Percentiles rank a stretch among this genome's conserved stretches.
Evolutionary conservation across 805 yeast species (phyloP).

Genomic region (Torulaspora quercuum): DNA sequence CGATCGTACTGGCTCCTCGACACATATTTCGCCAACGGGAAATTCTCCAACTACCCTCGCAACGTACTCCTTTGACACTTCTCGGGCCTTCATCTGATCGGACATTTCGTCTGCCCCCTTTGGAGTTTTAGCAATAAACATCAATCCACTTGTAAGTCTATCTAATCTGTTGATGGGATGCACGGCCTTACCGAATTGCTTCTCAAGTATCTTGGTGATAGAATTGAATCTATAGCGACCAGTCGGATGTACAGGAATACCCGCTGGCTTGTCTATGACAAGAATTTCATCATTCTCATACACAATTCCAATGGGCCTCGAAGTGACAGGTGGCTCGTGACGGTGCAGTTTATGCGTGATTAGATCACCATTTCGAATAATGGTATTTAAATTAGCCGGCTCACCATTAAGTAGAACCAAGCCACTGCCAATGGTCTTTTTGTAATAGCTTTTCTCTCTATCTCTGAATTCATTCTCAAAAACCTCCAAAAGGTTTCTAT

Average conservation of each 20-base stretch:
- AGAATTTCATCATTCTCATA: slow-evolving; percentile 70
- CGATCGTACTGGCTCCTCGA: slow-evolving; percentile 66
- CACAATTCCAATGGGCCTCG: slow-evolving; percentile 57
- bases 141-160: slow-evolving; percentile 84
- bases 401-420: slow-evolving; percentile 68
- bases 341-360: slow-evolving; percentile 77
- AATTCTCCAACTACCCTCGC: slow-evolving; percentile 88
- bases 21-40: slow-evolving; percentile 55
- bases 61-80: slow-evolving; percentile 75
- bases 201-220: slow-evolving; percentile 70
- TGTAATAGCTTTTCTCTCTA: slow-evolving; percentile 63
- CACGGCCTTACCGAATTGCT: slow-evolving; percentile 60
- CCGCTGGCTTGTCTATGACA: slow-evolving; percentile 90
- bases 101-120: slow-evolving; percentile 74
- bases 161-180: slow-evolving; percentile 91
- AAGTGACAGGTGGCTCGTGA: slow-evolving; percentile 83
- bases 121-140: slow-evolving; percentile 84
- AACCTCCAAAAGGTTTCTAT: slow-evolving; percentile 71
- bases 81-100: slow-evolving; percentile 65
- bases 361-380: slow-evolving; percentile 77
- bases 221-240: slow-evolving; percentile 78
- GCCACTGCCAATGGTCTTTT: slow-evolving; percentile 53
- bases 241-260: slow-evolving; percentile 94
- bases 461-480: slow-evolving; percentile 85
- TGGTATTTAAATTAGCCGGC: slow-evolving; percentile 59